These are phyloP conservation scores for Penstemon barbatus DNA, from an alignment of 257 asterid species.

Conservation along the genomic window DNA sequence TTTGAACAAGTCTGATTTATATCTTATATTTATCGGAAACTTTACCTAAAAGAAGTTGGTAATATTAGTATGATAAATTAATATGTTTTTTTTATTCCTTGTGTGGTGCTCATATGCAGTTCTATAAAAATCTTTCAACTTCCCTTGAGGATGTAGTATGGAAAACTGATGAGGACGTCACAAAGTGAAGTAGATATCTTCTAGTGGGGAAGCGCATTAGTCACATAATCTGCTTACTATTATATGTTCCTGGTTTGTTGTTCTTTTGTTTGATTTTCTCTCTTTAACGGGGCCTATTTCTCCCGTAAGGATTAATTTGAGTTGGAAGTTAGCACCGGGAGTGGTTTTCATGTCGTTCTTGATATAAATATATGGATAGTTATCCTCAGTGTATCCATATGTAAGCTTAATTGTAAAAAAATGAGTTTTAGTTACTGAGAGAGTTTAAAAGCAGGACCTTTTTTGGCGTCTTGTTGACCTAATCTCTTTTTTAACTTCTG, in stretches of 20 bases:
- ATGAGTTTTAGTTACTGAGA: conserved; percentile 13
- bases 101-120: conserved; percentile 44
- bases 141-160: conserved; percentile 83
- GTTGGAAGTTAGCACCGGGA: not conserved
- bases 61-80: not conserved
- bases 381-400: conserved; percentile 8
- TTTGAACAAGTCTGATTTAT: not conserved
- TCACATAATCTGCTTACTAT: conserved; percentile 14
- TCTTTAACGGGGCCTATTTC: conserved; percentile 25
- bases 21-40: conserved; percentile 1
- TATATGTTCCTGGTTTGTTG: conserved; percentile 14
- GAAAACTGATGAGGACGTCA: conserved; percentile 75
- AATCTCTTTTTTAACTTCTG: not conserved
- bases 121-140: conserved; percentile 80
- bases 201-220: conserved; percentile 7
- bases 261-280: conserved; percentile 23
- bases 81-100: not conserved
- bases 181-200: conserved; percentile 38
- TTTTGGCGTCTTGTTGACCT: not conserved
- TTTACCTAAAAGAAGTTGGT: not conserved
- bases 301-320: conserved; percentile 12
- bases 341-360: conserved; percentile 2
- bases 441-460: not conserved
- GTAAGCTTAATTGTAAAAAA: conserved; percentile 25
- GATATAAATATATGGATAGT: conserved; percentile 8